Percentiles rank a stretch among this genome's conserved stretches.
Conservation (phyloP, 768 basidiomycete species). For the Russula foetens region DNA sequence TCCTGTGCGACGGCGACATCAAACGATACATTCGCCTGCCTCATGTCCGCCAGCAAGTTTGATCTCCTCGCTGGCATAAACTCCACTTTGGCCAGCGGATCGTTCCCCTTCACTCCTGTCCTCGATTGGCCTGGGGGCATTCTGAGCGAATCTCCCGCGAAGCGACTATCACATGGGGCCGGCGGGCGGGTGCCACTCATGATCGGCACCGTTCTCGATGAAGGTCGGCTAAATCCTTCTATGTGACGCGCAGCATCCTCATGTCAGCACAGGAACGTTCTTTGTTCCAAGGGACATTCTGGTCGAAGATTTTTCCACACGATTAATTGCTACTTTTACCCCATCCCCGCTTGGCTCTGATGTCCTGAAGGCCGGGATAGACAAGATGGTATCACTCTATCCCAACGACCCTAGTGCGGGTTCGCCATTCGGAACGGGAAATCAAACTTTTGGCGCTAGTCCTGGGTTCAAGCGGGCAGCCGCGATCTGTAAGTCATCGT, state of each 20-base stretch:
- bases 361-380: too few relatives aligned
- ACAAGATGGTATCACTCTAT: constrained; percentile 32
- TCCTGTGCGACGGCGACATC: constrained; percentile 23
- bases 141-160: too few relatives aligned
- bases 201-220: constrained; percentile 37
- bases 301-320: not conserved
- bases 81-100: constrained; percentile 23
- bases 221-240: constrained; percentile 30
- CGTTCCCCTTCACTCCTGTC: constrained; percentile 31
- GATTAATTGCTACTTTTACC: constrained; percentile 8
- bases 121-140: too few relatives aligned
- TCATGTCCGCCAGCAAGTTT: too few relatives aligned
- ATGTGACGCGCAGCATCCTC: not conserved
- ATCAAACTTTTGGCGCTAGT: too few relatives aligned
- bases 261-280: constrained; percentile 26
- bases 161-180: constrained; percentile 28
- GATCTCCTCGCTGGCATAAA: constrained; percentile 14
- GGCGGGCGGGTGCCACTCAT: constrained; percentile 39
- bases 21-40: constrained; percentile 31
- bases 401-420: constrained; percentile 35
- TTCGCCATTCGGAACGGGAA: too few relatives aligned
- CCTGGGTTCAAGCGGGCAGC: too few relatives aligned
- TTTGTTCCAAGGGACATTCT: constrained; percentile 27
- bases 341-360: constrained; percentile 12
- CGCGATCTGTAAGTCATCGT: constrained; percentile 22